Conservation (phyloP, 768 basidiomycete species). For the Filobasidium wieringae region DNA sequence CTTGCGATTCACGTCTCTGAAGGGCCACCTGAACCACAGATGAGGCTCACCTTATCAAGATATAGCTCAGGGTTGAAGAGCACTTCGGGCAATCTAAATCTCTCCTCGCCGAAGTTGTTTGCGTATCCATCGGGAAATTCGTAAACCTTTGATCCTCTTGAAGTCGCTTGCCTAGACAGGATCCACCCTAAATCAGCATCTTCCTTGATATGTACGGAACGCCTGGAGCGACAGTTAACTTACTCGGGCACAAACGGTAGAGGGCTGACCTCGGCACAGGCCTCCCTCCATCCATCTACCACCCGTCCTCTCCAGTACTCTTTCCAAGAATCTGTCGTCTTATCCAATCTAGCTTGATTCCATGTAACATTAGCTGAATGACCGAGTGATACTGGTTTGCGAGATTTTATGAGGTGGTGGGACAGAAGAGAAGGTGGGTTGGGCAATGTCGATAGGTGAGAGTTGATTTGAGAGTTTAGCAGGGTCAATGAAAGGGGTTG, state of each 20-base stretch:
- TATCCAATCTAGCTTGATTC: constrained; percentile 59
- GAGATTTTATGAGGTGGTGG: constrained; percentile 75
- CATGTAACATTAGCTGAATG: constrained; percentile 55
- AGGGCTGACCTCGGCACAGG: constrained; percentile 58
- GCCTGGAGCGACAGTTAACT: too few species aligned
- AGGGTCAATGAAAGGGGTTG: constrained; percentile 45
- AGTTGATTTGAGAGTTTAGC: constrained; percentile 63
- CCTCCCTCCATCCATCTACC: constrained; percentile 89
- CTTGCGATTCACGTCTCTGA: not conserved
- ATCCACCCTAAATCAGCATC: too few species aligned
- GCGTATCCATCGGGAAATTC: constrained; percentile 95
- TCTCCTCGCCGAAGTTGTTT: constrained; percentile 65
- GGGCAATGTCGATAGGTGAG: constrained; percentile 46
- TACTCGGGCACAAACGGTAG: constrained; percentile 4
- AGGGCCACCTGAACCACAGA: too few species aligned
- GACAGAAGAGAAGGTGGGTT: constrained; percentile 55
- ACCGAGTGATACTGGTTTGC: constrained; percentile 57
- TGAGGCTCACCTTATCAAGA: constrained; percentile 29
- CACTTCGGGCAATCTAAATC: constrained; percentile 74
- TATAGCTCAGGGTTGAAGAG: constrained; percentile 59
- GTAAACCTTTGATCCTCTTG: constrained; percentile 50
- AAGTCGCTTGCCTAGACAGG: too few species aligned
- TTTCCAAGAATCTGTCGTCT: constrained; percentile 71
- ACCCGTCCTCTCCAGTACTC: constrained; percentile 67
- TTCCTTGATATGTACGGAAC: too few species aligned